phyloP scores from a whole-genome alignment of 345 rosid species.

The Brassica nigra region DNA sequence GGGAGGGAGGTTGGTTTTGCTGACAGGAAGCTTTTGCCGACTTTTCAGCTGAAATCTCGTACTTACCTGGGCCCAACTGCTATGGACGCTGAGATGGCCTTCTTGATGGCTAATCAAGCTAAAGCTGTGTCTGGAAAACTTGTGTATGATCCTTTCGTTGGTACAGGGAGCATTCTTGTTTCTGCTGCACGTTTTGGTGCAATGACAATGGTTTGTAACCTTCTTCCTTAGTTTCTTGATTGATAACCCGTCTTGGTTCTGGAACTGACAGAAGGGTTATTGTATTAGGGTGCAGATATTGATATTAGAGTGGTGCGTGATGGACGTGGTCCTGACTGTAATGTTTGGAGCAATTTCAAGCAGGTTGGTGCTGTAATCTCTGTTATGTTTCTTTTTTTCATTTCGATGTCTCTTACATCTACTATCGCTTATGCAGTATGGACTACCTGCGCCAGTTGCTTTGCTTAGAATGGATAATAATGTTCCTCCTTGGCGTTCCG shows the following conservation, averaged over 20 bases:
- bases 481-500: constrained; percentile 94
- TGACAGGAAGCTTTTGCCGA: constrained; percentile 85
- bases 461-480: constrained; percentile 90
- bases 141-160: constrained; percentile 93
- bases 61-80: constrained; percentile 94
- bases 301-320: constrained; percentile 95
- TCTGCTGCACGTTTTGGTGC: constrained; percentile 95
- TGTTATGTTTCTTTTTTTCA: neutral
- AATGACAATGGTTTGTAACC: constrained; percentile 70
- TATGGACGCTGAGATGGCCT: constrained; percentile 99
- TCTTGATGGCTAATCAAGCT: constrained; percentile 97
- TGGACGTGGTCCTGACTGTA: constrained; percentile 96
- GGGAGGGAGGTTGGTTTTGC: constrained; percentile 92
- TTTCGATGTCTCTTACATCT: neutral
- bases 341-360: constrained; percentile 98
- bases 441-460: constrained; percentile 74
- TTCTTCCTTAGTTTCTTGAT: neutral
- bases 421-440: constrained; percentile 61
- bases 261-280: constrained; percentile 24
- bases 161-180: constrained; percentile 94
- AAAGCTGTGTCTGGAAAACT: constrained; percentile 75
- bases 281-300: constrained; percentile 88
- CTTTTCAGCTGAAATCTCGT: constrained; percentile 83
- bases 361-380: constrained; percentile 56
- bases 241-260: neutral